Conservation (phyloP, 2,329 filamentous ascomycete species). For the Elsinoe australis region DNA sequence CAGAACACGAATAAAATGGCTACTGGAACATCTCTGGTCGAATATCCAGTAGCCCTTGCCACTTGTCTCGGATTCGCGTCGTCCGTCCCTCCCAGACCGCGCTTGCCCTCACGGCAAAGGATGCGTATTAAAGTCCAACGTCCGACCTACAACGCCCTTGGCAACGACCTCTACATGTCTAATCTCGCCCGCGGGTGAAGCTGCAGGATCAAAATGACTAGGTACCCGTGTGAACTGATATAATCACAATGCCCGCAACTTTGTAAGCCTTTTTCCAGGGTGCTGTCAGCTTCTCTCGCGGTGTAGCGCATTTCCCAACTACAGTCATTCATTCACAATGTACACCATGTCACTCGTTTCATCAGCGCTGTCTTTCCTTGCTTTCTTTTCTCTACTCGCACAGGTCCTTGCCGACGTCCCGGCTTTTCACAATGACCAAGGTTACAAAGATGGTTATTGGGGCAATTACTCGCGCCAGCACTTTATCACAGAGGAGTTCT, state of each 20-base stretch:
- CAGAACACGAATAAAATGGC: too few relatives aligned
- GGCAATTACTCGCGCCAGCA: not conserved
- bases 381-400: not conserved
- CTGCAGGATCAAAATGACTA: not conserved
- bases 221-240: not conserved
- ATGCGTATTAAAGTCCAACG: not conserved
- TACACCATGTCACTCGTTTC: not conserved
- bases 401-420: not conserved
- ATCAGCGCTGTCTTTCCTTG: not conserved
- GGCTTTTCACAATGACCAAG: not conserved
- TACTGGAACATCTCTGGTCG: not conserved
- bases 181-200: not conserved
- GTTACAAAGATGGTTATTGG: not conserved
- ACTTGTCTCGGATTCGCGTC: not conserved
- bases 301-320: not conserved
- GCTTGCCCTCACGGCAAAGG: too few relatives aligned
- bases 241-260: too few relatives aligned
- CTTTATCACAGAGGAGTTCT: not conserved
- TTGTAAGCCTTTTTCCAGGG: too few relatives aligned
- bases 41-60: not conserved
- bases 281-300: not conserved
- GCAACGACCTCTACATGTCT: not conserved
- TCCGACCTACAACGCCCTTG: not conserved
- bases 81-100: too few relatives aligned
- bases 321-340: conserved; percentile 6